Percentiles rank a stretch among this genome's conserved stretches.
phyloP scores from a whole-genome alignment of 2,329 filamentous ascomycete genomes.

The Trichoderma koningiopsis region DNA sequence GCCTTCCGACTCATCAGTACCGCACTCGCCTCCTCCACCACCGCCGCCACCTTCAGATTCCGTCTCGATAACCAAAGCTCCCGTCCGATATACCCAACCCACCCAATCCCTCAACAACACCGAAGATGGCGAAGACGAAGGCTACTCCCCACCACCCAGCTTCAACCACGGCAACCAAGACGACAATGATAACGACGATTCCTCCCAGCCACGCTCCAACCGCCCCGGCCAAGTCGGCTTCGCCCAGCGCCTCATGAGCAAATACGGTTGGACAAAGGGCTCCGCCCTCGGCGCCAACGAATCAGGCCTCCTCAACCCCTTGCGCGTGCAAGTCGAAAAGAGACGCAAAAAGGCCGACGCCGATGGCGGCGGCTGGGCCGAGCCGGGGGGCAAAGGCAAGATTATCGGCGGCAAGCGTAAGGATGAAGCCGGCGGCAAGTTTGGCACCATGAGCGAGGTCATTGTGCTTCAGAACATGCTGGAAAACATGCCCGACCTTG shows the following conservation, averaged over 20 bases:
- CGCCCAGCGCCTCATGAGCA: constrained; percentile 84
- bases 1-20: constrained; percentile 38
- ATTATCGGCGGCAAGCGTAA: constrained; percentile 77
- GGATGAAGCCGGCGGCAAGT: constrained; percentile 49
- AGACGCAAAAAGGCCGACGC: constrained; percentile 76
- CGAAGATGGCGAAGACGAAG: constrained; percentile 44
- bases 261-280: constrained; percentile 92
- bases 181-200: constrained; percentile 43
- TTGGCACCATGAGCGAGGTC: constrained; percentile 77
- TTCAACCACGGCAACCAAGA: constrained; percentile 47
- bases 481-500: constrained; percentile 74
- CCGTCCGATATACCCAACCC: constrained; percentile 66
- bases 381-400: constrained; percentile 69
- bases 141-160: constrained; percentile 50
- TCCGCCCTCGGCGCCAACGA: constrained; percentile 81
- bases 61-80: constrained; percentile 74
- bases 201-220: constrained; percentile 55
- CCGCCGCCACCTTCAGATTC: constrained; percentile 39
- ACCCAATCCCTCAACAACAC: constrained; percentile 30
- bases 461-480: constrained; percentile 84
- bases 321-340: constrained; percentile 84
- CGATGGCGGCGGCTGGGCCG: constrained; percentile 76
- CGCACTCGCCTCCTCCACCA: constrained; percentile 40
- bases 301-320: constrained; percentile 80
- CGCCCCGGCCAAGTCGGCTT: constrained; percentile 82